phyloP scores from a whole-genome alignment of 2,329 filamentous ascomycete genomes.

The Trichoderma pleuroti region DNA sequence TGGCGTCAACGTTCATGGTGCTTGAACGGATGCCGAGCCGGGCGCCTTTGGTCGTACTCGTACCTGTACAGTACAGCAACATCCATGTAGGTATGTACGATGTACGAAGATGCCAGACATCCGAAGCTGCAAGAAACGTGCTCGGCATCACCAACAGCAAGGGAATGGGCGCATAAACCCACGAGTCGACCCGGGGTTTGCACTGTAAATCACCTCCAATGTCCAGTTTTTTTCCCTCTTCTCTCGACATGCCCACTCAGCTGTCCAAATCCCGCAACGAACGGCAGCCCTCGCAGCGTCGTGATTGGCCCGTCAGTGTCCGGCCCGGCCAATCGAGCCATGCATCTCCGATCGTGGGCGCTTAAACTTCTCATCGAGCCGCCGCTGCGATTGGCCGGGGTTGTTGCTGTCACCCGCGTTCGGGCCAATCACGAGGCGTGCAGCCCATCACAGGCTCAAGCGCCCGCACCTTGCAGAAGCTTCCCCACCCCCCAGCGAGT shows the following conservation, averaged over 20 bases:
- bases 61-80: neutral
- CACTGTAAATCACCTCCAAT: neutral
- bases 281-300: neutral
- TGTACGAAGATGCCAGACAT: neutral
- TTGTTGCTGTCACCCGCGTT: constrained; percentile 12
- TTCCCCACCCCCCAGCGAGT: constrained; percentile 8
- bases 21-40: neutral
- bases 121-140: neutral
- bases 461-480: constrained; percentile 14
- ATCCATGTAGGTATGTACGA: neutral
- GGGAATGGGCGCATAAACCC: neutral
- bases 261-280: neutral
- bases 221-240: neutral
- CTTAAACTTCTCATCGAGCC: constrained; percentile 27
- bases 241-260: neutral
- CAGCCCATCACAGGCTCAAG: constrained; percentile 5
- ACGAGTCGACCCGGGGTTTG: neutral
- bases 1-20: neutral
- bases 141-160: neutral
- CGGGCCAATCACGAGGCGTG: neutral
- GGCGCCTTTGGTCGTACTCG: neutral
- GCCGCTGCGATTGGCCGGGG: constrained; percentile 28
- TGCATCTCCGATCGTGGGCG: constrained; percentile 29
- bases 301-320: constrained; percentile 29
- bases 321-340: constrained; percentile 28